These are phyloP conservation scores for Dissophora ornata DNA, from an alignment of 192 early-diverging fungal genomes.

Conservation along the genomic window DNA sequence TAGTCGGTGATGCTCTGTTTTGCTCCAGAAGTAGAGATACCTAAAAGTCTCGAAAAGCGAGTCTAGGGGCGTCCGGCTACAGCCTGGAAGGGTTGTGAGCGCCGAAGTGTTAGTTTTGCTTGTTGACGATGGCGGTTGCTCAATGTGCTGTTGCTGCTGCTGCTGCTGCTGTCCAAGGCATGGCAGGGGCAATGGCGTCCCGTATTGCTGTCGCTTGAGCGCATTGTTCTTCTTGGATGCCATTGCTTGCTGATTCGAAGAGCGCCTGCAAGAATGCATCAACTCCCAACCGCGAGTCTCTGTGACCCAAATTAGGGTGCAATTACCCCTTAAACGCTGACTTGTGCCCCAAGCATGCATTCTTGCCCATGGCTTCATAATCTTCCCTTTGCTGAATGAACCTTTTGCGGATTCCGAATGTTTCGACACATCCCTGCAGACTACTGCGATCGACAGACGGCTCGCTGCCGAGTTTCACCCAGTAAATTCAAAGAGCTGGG, in stretches of 20 bases:
- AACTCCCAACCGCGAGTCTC: too few species aligned
- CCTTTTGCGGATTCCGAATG: too few species aligned
- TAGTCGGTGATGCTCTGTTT: neutral
- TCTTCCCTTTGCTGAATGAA: too few species aligned
- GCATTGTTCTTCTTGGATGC: slow-evolving; percentile 16
- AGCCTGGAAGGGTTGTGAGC: too few species aligned
- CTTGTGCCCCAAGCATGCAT: too few species aligned
- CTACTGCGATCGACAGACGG: slow-evolving; percentile 46
- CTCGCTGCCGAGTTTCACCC: slow-evolving; percentile 41
- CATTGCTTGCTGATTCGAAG: too few species aligned
- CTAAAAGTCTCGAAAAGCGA: neutral
- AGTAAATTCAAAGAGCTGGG: slow-evolving; percentile 19
- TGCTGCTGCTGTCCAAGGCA: slow-evolving; percentile 14
- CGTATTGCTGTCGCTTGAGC: slow-evolving; percentile 22
- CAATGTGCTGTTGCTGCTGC: neutral
- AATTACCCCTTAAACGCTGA: too few species aligned
- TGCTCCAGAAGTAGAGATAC: neutral
- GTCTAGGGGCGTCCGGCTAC: slow-evolving; percentile 13
- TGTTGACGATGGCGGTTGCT: neutral
- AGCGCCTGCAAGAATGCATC: too few species aligned
- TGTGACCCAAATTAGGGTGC: too few species aligned
- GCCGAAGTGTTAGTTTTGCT: too few species aligned
- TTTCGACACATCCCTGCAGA: slow-evolving; percentile 27
- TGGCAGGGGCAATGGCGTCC: slow-evolving; percentile 23
- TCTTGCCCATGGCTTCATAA: too few species aligned